Base-by-base conservation (phyloP, 73 alveolate genomes). In the Paramecium biaurelia region DNA sequence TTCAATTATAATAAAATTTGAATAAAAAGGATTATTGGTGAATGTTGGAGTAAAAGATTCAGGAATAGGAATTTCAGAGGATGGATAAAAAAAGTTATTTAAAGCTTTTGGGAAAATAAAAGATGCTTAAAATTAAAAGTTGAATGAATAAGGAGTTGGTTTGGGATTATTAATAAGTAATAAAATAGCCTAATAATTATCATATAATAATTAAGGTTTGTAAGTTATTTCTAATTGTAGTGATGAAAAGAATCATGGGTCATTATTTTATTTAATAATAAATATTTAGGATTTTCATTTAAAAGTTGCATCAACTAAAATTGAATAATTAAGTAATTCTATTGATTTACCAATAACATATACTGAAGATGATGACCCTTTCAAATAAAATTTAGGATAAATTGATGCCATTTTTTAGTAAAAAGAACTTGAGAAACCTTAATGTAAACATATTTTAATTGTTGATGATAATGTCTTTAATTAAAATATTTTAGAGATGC, bases 61-160 rank as follows among this genome's bases (percentile, higher is more conserved):
- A 20, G 97, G 97, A 9, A 85, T 92, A 5, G 97, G 97, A 34
- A 94, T 94, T 0, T 23, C 67, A 7, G 89, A 92, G 59, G 76
- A 47, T 20, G 93, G 87, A 9, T 59, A 68, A 63, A 68, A 82
- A 28, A 70, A 56, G 4, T 58, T 94, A 35, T 94, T 94, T 67
- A 70, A 68, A 8, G 87, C 92, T 11, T 94, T 94, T 63, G 94
- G 95, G 5, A 94, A 92, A 58, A 56, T 94, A 41, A 59, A 76
- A 10, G 47, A 47, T 15, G 85, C 23, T 43, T 28, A 79, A 20
- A 15, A 47, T 79, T 10, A 42, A 47, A 45, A 45, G 56, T 12
- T 79, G 7, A 79, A 79, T 79, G 28, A 26, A 35, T 74, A 74
- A 74, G 87, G 87, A 14, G 58, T 74, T 8, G 87, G 87, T 4